Base-by-base conservation (phyloP, 345 rosid species). In the Triadica sebifera region DNA sequence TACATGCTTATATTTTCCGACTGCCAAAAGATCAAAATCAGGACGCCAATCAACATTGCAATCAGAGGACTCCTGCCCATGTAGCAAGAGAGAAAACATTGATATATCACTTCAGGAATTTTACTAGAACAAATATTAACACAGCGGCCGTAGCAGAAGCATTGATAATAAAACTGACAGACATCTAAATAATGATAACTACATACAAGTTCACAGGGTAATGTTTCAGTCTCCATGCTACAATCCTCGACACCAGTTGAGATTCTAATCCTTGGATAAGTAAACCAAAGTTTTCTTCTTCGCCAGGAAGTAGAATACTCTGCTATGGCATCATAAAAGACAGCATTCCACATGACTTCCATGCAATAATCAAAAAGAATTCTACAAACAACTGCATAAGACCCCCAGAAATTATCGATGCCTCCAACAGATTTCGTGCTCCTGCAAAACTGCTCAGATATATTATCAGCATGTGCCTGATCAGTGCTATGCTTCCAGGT, bases 271-370 rank as follows among this genome's bases (percentile, higher is more conserved):
- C 72, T 65, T 16, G 91, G 81, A 75, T 63, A 82, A 66, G 69
- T 82, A 80, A 75, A 85, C 97, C 98, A 95, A 63, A 88, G 79
- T 82, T 81, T 91, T 65, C 74, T 77, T 74, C 80, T 87, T 77
- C 96, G 84, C 99, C 99, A 95, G 67, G 81, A 71, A 74, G 81
- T 78, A 46, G 81, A 65, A 83, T 79, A 86, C 50, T 88, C 84
- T 43, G 77, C 86, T 72, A 93, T 72, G 65, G 75, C 73, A 76
- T 93, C 98, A 81, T 89, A 85, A 87, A 90, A 91, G 71, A 89
- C 89, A 80, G 92, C 92, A 81, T 95, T 93, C 98, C 98, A 95
- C 80, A 84, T 78, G 69, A 89, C 89, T 85, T 87, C 91, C 94
- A 87, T 89, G 86, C 89, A 89, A 80, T 80, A 72, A 75, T 85